These are phyloP conservation scores for Lactarius quietus DNA, from an alignment of 768 basidiomycete genomes.

Conservation along the genomic window DNA sequence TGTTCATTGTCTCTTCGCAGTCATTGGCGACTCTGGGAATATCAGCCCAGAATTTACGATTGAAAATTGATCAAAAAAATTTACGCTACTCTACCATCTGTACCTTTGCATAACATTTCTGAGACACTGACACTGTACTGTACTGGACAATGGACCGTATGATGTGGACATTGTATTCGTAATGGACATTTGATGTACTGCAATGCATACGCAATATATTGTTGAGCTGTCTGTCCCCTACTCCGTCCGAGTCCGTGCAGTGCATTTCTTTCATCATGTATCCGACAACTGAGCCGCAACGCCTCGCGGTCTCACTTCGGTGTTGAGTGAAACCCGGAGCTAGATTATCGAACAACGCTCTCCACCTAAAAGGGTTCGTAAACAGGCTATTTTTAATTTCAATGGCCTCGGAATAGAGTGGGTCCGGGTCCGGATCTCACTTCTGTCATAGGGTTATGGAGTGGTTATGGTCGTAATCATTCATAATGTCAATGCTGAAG, in stretches of 20 bases:
- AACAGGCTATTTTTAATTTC: background rate
- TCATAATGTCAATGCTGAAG: no score
- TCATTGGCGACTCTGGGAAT: slow-evolving; percentile 68
- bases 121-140: slow-evolving; percentile 5
- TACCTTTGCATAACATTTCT: background rate
- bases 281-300: background rate
- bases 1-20: slow-evolving; percentile 34
- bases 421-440: background rate
- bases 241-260: background rate
- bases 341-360: no score
- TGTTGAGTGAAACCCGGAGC: no score
- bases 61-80: background rate
- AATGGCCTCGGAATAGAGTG: background rate
- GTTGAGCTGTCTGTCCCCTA: background rate
- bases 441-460: no score
- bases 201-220: background rate
- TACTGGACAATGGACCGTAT: slow-evolving; percentile 4
- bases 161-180: slow-evolving; percentile 2
- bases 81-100: background rate
- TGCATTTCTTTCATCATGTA: background rate
- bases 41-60: slow-evolving; percentile 58
- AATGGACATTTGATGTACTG: slow-evolving; percentile 8
- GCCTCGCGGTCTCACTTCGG: background rate
- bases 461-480: background rate
- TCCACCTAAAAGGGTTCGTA: background rate